Percentiles rank a stretch among this genome's conserved stretches.
Conservation (phyloP, 495 filamentous ascomycete species). For the Penicillium samsonianum region DNA sequence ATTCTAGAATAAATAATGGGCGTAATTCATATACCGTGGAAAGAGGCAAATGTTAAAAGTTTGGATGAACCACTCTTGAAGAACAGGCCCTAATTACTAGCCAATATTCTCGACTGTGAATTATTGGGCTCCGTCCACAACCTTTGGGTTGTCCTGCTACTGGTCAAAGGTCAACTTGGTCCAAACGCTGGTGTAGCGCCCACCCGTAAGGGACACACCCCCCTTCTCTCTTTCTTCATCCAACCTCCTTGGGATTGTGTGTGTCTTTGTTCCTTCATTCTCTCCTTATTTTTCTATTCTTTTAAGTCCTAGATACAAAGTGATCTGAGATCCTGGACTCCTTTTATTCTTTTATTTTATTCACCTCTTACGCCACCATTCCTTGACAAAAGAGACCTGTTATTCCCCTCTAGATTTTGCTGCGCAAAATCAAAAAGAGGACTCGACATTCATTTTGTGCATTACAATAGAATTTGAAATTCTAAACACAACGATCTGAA, state of each 20-base stretch:
- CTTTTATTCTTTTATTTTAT: slow-evolving; percentile 23
- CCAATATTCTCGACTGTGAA: slow-evolving; percentile 3
- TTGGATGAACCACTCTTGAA: slow-evolving; percentile 14
- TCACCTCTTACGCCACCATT: slow-evolving; percentile 44
- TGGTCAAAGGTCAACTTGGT: neutral
- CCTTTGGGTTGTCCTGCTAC: slow-evolving; percentile 2
- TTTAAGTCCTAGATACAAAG: slow-evolving; percentile 41
- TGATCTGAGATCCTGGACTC: slow-evolving; percentile 47
- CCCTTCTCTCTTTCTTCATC: slow-evolving; percentile 15
- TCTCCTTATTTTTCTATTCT: slow-evolving; percentile 32
- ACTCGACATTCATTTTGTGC: slow-evolving; percentile 29
- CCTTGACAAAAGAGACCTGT: slow-evolving; percentile 27
- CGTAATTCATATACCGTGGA: slow-evolving; percentile 1
- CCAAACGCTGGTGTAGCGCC: slow-evolving; percentile 17
- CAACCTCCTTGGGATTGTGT: slow-evolving; percentile 16
- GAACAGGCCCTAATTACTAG: neutral
- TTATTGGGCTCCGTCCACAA: neutral
- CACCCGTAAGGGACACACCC: slow-evolving; percentile 20
- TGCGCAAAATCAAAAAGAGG: slow-evolving; percentile 26
- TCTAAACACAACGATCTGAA: slow-evolving; percentile 2
- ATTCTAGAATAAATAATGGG: neutral
- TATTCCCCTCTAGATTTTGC: slow-evolving; percentile 27
- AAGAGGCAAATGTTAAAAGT: slow-evolving; percentile 12
- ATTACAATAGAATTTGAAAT: slow-evolving; percentile 6
- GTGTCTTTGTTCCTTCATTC: slow-evolving; percentile 28